Percentiles rank a stretch among this genome's conserved stretches.
Conservation (phyloP, 148 eudicot species). For the Vaccinium macrocarpon region DNA sequence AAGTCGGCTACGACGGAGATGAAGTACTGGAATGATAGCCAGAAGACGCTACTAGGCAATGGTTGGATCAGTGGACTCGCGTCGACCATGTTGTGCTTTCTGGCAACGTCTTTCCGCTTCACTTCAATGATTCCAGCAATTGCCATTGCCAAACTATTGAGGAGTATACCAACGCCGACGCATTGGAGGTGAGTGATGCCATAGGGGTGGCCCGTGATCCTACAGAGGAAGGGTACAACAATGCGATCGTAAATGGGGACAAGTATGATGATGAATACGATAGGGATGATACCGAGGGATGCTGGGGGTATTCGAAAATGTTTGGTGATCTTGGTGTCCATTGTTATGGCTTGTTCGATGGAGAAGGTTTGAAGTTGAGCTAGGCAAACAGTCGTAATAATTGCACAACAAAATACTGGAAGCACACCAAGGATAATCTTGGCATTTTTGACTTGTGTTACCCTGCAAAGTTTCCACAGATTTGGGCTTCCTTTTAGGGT, state of each 20-base stretch:
- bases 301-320: slow-evolving; percentile 46
- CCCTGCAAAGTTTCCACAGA: slow-evolving; percentile 47
- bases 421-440: slow-evolving; percentile 40
- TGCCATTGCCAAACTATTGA: slow-evolving; percentile 35
- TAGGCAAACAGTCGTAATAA: slow-evolving; percentile 41
- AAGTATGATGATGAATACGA: slow-evolving; percentile 29
- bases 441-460: slow-evolving; percentile 52
- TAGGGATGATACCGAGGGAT: slow-evolving; percentile 42
- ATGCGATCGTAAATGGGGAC: slow-evolving; percentile 37
- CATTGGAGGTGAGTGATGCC: slow-evolving; percentile 56
- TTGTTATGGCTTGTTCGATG: slow-evolving; percentile 39
- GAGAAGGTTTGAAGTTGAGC: slow-evolving; percentile 58
- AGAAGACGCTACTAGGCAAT: slow-evolving; percentile 43
- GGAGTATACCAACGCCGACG: slow-evolving; percentile 42
- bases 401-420: slow-evolving; percentile 39
- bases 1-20: slow-evolving; percentile 49
- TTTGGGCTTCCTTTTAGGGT: not conserved
- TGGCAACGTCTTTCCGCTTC: slow-evolving; percentile 32
- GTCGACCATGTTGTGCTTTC: slow-evolving; percentile 31
- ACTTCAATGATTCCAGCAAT: slow-evolving; percentile 33
- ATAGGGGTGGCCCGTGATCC: slow-evolving; percentile 38
- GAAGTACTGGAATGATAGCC: slow-evolving; percentile 40
- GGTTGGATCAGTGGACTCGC: slow-evolving; percentile 35
- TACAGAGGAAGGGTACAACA: slow-evolving; percentile 34
- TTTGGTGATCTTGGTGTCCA: slow-evolving; percentile 37